These are phyloP conservation scores for Tolypocladium paradoxum DNA, from an alignment of 2,329 filamentous ascomycete species.

Conservation along the genomic window DNA sequence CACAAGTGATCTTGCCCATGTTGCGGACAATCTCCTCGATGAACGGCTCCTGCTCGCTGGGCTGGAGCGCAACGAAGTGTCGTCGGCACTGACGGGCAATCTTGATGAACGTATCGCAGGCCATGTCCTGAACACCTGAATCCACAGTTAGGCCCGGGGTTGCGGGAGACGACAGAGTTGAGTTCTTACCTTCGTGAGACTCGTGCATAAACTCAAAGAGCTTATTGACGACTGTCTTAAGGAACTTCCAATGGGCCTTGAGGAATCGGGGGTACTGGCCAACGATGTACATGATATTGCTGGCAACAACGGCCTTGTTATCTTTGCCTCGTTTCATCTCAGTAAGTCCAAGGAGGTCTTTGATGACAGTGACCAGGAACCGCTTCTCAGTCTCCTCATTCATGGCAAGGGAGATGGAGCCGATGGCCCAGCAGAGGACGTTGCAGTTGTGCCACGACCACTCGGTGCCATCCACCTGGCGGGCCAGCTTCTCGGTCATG, in stretches of 20 bases:
- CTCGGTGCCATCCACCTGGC: constrained; percentile 88
- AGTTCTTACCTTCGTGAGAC: constrained; percentile 76
- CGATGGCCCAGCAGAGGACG: constrained; percentile 98
- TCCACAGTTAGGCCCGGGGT: constrained; percentile 13
- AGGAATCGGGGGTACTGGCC: constrained; percentile 96
- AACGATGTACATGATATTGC: constrained; percentile 99
- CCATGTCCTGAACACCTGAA: constrained; percentile 93
- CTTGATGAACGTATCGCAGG: constrained; percentile 99
- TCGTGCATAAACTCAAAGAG: constrained; percentile 99
- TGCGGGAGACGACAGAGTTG: constrained; percentile 2
- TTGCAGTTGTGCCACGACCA: constrained; percentile 99
- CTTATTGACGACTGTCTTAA: constrained; percentile 99
- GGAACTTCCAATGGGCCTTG: constrained; percentile 99
- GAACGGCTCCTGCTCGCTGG: constrained; percentile 88
- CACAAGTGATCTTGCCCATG: constrained; percentile 90
- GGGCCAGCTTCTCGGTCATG: constrained; percentile 96
- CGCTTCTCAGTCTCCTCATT: constrained; percentile 99
- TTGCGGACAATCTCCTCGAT: constrained; percentile 97
- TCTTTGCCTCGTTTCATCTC: constrained; percentile 99
- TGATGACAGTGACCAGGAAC: constrained; percentile 96
- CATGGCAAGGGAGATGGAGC: constrained; percentile 97
- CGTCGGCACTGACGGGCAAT: constrained; percentile 96
- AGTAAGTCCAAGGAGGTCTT: constrained; percentile 89
- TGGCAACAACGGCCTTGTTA: constrained; percentile 97
- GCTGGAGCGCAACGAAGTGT: constrained; percentile 93